A percentile compares a stretch with the other conserved stretches of the same genome.
phyloP scores from a whole-genome alignment of 1,284 basidiomycete genomes.

The Pseudozyma sp. region DNA sequence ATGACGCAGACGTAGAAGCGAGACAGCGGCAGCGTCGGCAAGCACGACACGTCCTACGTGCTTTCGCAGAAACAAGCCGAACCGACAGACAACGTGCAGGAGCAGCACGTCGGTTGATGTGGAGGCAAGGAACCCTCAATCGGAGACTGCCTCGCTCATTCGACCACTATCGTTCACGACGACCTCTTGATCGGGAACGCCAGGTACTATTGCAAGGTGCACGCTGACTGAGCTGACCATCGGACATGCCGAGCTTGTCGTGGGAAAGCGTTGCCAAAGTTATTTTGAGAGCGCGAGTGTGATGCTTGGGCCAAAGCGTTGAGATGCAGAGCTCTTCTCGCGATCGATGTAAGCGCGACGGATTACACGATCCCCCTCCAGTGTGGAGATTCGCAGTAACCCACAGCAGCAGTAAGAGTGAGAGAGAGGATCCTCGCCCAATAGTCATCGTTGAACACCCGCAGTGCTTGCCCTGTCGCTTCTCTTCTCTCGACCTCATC shows the following conservation, averaged over 20 bases:
- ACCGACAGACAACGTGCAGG: neutral
- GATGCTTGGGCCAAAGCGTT: neutral
- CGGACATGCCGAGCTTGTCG: neutral
- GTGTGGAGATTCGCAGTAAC: neutral
- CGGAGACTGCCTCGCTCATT: neutral
- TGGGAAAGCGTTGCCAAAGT: neutral
- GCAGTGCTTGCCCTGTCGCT: too few species aligned
- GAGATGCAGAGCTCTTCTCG: conserved; percentile 5
- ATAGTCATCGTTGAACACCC: too few species aligned
- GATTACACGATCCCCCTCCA: conserved; percentile 29
- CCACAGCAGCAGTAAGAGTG: neutral
- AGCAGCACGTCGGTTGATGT: neutral
- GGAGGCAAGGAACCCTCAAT: neutral
- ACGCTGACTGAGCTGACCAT: neutral
- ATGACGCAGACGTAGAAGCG: conserved; percentile 5
- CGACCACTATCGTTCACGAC: neutral
- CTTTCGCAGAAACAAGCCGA: neutral
- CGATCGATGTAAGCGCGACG: conserved; percentile 24
- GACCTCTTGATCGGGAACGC: neutral
- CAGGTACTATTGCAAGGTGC: too few species aligned
- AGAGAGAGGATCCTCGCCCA: too few species aligned
- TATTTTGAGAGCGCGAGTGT: neutral
- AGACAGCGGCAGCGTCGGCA: neutral
- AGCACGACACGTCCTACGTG: conserved; percentile 1
- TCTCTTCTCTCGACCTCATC: neutral